Conservation (phyloP, 371 early-diverging fungal genomes). For the Coemansia sp. region DNA sequence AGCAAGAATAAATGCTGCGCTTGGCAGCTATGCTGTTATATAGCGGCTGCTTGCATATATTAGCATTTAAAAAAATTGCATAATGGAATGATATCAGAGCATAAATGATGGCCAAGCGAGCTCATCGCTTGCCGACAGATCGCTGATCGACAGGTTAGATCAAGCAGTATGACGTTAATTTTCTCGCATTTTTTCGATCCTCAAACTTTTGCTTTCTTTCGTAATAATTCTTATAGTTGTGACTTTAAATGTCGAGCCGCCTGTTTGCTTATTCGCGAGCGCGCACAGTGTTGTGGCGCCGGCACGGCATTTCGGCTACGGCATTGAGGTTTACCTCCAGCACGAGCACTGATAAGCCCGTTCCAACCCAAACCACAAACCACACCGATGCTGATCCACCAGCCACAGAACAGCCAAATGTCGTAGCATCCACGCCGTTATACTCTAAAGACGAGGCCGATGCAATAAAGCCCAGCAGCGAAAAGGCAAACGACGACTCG, state of each 20-base stretch:
- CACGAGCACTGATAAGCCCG: not conserved
- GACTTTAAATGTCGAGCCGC: not conserved
- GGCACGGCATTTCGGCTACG: not conserved
- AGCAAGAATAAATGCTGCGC: not conserved
- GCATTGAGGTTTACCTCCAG: not conserved
- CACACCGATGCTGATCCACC: not conserved
- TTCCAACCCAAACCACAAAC: not conserved
- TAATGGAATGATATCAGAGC: not conserved
- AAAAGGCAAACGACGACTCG: not conserved
- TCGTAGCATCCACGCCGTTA: constrained; percentile 33
- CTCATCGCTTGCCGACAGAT: not conserved
- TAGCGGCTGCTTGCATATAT: not conserved
- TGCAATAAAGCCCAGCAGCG: constrained; percentile 4
- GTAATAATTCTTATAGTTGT: not conserved
- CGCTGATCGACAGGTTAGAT: not conserved
- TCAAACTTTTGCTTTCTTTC: not conserved
- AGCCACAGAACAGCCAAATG: constrained; percentile 1
- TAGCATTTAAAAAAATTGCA: not conserved
- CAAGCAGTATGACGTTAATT: not conserved
- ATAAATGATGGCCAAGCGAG: not conserved
- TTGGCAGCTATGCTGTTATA: not conserved
- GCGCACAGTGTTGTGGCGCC: not conserved
- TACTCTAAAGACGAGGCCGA: constrained; percentile 29
- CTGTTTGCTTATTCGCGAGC: not conserved
- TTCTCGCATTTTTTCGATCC: not conserved